These are phyloP conservation scores for Colletotrichum plurivorum DNA, from an alignment of 2,329 filamentous ascomycete species.

Conservation along the genomic window DNA sequence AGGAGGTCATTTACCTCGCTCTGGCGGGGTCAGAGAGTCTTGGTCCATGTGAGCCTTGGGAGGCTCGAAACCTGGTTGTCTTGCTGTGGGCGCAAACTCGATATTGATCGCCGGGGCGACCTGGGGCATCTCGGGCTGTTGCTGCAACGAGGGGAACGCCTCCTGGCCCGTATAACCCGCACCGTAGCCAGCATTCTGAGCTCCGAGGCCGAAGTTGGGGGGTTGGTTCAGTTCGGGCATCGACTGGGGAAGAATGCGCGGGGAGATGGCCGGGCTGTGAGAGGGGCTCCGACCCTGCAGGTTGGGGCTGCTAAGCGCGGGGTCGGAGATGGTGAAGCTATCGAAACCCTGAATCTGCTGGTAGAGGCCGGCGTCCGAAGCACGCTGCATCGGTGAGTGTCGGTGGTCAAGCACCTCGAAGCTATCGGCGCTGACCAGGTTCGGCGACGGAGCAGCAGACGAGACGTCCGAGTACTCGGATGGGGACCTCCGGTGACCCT, in stretches of 20 bases:
- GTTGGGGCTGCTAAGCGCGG: slow-evolving; percentile 74
- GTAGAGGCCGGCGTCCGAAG: slow-evolving; percentile 81
- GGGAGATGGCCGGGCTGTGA: slow-evolving; percentile 78
- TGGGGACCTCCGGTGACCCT: slow-evolving; percentile 84
- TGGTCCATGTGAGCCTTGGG: slow-evolving; percentile 76
- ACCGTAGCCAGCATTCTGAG: slow-evolving; percentile 56
- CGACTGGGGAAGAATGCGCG: slow-evolving; percentile 71
- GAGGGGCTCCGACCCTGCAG: slow-evolving; percentile 85
- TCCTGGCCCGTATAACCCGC: slow-evolving; percentile 58
- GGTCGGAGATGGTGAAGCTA: slow-evolving; percentile 84
- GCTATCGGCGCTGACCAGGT: slow-evolving; percentile 81
- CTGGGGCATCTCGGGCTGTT: slow-evolving; percentile 75
- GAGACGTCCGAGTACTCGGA: slow-evolving; percentile 96
- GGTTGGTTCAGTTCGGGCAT: slow-evolving; percentile 68
- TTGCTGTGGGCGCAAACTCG: slow-evolving; percentile 85
- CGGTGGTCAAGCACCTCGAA: slow-evolving; percentile 81
- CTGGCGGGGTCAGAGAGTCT: slow-evolving; percentile 87
- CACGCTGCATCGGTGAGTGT: slow-evolving; percentile 84
- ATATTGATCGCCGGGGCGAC: slow-evolving; percentile 97
- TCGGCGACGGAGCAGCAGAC: slow-evolving; percentile 87
- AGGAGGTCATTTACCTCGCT: slow-evolving; percentile 65
- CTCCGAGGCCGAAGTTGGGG: slow-evolving; percentile 59
- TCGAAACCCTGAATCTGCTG: slow-evolving; percentile 84
- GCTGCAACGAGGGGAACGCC: slow-evolving; percentile 66
- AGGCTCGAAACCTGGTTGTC: slow-evolving; percentile 76